Conservation (phyloP, 768 basidiomycete species). For the Tubosaeta brunneosetosa region DNA sequence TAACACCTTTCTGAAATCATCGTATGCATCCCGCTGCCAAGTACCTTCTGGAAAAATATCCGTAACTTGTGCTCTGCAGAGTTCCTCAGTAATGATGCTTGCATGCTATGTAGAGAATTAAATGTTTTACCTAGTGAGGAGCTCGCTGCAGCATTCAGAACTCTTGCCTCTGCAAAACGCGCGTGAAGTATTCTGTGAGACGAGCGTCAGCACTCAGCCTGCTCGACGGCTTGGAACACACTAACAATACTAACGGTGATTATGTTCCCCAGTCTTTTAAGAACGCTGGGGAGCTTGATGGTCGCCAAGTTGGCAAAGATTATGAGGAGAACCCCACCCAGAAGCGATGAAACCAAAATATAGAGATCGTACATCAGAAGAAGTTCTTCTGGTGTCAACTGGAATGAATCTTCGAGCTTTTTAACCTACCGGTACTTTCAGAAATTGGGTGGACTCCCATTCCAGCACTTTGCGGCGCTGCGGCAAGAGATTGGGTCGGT, state of each 20-base stretch:
- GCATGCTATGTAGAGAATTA: neutral
- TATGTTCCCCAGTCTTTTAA: neutral
- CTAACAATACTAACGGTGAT: neutral
- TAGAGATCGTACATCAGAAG: neutral
- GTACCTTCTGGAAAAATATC: neutral
- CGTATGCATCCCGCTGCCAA: too few species aligned
- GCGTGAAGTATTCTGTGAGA: neutral
- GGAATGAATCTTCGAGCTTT: too few species aligned
- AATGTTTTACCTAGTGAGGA: neutral
- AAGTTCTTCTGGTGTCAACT: neutral
- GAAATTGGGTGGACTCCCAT: too few species aligned
- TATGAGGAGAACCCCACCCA: neutral
- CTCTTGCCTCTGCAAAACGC: neutral
- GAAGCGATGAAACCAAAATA: neutral
- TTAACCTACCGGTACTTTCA: too few species aligned
- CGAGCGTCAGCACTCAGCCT: neutral
- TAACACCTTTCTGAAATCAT: too few species aligned
- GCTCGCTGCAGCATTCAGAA: neutral
- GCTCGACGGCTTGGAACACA: neutral
- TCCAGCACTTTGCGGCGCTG: too few species aligned
- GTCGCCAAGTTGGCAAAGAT: neutral
- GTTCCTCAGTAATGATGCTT: neutral
- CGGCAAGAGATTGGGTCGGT: too few species aligned
- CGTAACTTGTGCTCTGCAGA: neutral
- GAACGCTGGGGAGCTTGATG: neutral